Evolutionary conservation across 371 early-diverging fungal genomes (phyloP), one percentile per base, ranked within the genome.

Genomic region (Apophysomyces variabilis): DNA sequence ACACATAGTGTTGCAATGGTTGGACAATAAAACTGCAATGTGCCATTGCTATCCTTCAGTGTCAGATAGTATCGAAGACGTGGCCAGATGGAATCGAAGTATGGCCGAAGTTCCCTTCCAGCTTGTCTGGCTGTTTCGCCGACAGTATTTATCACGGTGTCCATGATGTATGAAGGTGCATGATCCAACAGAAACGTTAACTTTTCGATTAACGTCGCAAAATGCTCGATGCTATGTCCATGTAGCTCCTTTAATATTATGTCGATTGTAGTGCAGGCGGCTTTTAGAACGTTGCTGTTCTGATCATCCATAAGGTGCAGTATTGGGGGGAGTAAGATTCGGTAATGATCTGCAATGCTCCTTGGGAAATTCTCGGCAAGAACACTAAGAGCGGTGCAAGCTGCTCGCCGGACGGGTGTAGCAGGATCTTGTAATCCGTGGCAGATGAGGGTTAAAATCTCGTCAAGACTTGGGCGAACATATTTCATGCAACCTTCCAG

Each of bases 401-500:
- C 92, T 36, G 93, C 93, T 21, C 90, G 86, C 66, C 94, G 89
- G 26, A 96, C 96, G 41, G 80, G 71, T 7, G 78, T 73, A 26
- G 92, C 89, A 12, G 87, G 81, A 61, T 96, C 95, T 66, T 90
- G 89, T 35, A 96, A 87, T 56, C 92, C 94, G 36, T 81, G 73
- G 64, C 87, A 85, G 1, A 96, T 85, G 12, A 94, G 65, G 5
- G 86, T 80, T 26, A 95, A 77, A 38, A 95, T 73, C 14, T 93
- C 93, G 21, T 83, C 78, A 59, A 93, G 77, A 68, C 86, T 85
- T 58, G 83, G 78, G 46, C 91, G 82, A 58, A 93, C 90, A 58
- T 82, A 87, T 58, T 96, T 95, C n/a, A 93, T 89, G 58, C 93
- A 91, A 4, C 94, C 94, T 70, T 96, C 95, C 36, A 92, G 86